Base-by-base conservation (phyloP, 2,329 filamentous ascomycete species). In the Penicillium sclerotigenum region DNA sequence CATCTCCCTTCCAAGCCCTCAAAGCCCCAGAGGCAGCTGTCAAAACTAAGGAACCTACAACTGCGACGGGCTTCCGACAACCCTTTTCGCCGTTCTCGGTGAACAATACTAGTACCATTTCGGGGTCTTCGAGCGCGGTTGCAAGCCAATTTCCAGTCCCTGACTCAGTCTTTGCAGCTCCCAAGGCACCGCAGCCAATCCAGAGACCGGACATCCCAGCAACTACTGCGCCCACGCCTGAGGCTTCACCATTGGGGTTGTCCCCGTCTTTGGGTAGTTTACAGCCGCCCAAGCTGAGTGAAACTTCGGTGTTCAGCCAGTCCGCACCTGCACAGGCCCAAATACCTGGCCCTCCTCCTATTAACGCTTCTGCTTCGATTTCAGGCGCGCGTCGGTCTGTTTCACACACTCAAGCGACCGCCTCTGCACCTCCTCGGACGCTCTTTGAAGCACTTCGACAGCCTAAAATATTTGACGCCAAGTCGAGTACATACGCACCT, bases 401-500 rank as follows among this genome's bases (percentile, higher is more conserved):
- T 7, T 54, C 52, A 18, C 22, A 38, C 5, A 20, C 36, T 18
- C 43, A 31, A 11, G 7, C 22, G 9, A 18, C 29, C 5, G 29
- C 52, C 24, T 4, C 16, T 3, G 36, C 52, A 10, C 46, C 52
- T 16, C 45, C 52, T 4, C 45, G n/a, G 13, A 54, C 45, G 8
- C 45, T 54, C 4, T 54, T 54, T 26, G 52, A 54, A 41, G 52
- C 52, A 34, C 52, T 54, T 13, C 36, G 45, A 2, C 52, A 40
- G 13, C 48, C 53, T 18, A 55, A 55, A n/a, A 45, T 55, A 36
- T 55, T 55, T 9, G 53, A 55, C 10, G 18, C 53, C 28, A 55
- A 42, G 14, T 55, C 53, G 13, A 38, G 18, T 41, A 18, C 20
- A 13, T 55, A 55, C 26, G 33, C 40, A 2, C 34, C 47, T 31